Percentiles rank a stretch among this genome's conserved stretches.
phyloP scores from a whole-genome alignment of 805 yeast species.

The Middelhovenomyces tepae region DNA sequence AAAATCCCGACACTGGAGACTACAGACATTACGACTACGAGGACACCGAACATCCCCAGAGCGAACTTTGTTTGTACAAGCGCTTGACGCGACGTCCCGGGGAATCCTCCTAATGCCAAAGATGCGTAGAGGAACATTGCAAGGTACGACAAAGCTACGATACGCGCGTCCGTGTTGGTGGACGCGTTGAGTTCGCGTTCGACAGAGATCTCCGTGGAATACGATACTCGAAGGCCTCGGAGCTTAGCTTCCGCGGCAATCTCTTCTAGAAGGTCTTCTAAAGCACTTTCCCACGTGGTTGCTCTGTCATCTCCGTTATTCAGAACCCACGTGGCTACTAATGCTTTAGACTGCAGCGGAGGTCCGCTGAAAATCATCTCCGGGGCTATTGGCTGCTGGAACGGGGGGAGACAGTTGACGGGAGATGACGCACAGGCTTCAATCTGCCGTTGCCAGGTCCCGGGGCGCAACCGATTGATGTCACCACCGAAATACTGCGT shows the following conservation, averaged over 20 bases:
- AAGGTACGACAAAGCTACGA: conserved; percentile 65
- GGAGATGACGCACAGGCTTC: conserved; percentile 66
- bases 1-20: conserved; percentile 75
- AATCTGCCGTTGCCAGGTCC: conserved; percentile 49
- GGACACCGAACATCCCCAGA: conserved; percentile 76
- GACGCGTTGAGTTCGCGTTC: conserved; percentile 78
- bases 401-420: conserved; percentile 79
- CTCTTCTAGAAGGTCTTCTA: conserved; percentile 46
- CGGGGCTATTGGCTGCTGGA: conserved; percentile 80
- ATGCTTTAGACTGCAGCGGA: conserved; percentile 50
- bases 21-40: conserved; percentile 74
- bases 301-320: conserved; percentile 38
- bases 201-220: conserved; percentile 74
- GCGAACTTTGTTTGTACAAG: conserved; percentile 50
- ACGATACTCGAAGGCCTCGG: conserved; percentile 55
- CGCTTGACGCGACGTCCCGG: conserved; percentile 28
- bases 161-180: conserved; percentile 66
- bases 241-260: conserved; percentile 39
- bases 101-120: conserved; percentile 60
- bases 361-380: conserved; percentile 61
- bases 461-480: conserved; percentile 38
- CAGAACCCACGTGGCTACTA: conserved; percentile 66
- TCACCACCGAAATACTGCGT: conserved; percentile 80
- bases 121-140: conserved; percentile 87
- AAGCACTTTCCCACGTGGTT: conserved; percentile 58